These are phyloP conservation scores for Yarrowia deformans DNA, from an alignment of 805 yeast species.

Conservation along the genomic window DNA sequence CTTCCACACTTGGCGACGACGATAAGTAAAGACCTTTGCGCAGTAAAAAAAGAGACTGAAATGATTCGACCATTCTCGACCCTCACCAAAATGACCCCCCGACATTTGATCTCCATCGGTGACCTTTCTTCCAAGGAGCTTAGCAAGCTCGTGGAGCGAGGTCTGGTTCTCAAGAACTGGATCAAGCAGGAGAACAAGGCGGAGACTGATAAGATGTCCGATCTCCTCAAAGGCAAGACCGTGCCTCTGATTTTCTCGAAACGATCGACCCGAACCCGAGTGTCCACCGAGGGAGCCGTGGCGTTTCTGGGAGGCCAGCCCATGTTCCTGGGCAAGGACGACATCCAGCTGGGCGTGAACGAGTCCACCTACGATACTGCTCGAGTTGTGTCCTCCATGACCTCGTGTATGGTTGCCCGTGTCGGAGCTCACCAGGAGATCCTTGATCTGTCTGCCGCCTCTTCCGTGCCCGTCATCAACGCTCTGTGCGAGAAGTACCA, in stretches of 20 bases:
- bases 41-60: background rate
- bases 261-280: conserved; percentile 93
- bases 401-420: conserved; percentile 96
- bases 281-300: conserved; percentile 94
- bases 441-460: conserved; percentile 74
- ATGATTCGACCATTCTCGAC: conserved; percentile 31
- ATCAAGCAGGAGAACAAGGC: conserved; percentile 60
- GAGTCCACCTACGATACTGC: conserved; percentile 91
- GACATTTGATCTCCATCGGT: conserved; percentile 84
- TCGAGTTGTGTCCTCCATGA: conserved; percentile 91
- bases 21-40: conserved; percentile 1
- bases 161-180: conserved; percentile 67
- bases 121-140: conserved; percentile 80
- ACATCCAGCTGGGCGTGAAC: conserved; percentile 94
- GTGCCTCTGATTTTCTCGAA: conserved; percentile 86
- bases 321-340: conserved; percentile 95
- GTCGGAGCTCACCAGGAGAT: conserved; percentile 87
- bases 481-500: conserved; percentile 92
- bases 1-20: background rate
- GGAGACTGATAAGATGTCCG: conserved; percentile 49
- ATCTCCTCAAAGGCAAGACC: conserved; percentile 75
- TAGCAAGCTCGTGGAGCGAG: conserved; percentile 71
- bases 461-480: conserved; percentile 90
- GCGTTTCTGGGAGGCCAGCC: conserved; percentile 94
- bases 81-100: conserved; percentile 47